Evolutionary conservation across 371 early-diverging fungal genomes (phyloP), one percentile per base, ranked within the genome.

Genomic region (Choanephora cucurbitarum): DNA sequence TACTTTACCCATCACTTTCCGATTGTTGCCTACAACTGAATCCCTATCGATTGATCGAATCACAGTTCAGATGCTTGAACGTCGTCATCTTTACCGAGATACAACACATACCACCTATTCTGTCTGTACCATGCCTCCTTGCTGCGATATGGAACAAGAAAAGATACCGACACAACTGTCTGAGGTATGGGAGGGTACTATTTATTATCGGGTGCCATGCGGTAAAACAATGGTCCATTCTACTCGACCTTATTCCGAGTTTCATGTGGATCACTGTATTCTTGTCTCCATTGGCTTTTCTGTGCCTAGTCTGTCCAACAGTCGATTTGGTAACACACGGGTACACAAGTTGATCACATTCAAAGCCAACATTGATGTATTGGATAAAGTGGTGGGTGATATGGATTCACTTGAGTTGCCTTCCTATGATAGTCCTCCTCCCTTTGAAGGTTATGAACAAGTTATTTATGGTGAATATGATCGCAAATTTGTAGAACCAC

Each of bases 381-480:
- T 61, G 9, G 46, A 55, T 32, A 23, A 49, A 34, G 15, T 44
- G 5, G 11, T 61, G n/a, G 51, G 55, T n/a, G 44, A 61, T 32
- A 18, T 45, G 17, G 55, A 44, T 13, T 23, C 55, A 5, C 31
- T 61, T 14, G 31, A 61, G 10, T 24, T 61, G 5, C 61, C 61
- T 31, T 39, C 55, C 8, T 61, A 61, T 22, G 56, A 61, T 42
- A 40, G 41, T 23, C 61, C 61, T 45, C 61, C 61, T 41, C 56
- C 61, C 11, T 61, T 61, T 50, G 61, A 61, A 8, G 34, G 55
- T 32, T 15, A 42, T 13, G 28, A 22, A 0, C 46, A 46, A 37
- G 37, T 37, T 48, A 53, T 58, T 4, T 58, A 45, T 46, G 52
- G 52, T n/a, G 58, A 59, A 47, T 52, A 53, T 31, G 52, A 59